Evolutionary conservation across 169 alveolate species (phyloP).

Genomic region (Babesia bigemina): DNA sequence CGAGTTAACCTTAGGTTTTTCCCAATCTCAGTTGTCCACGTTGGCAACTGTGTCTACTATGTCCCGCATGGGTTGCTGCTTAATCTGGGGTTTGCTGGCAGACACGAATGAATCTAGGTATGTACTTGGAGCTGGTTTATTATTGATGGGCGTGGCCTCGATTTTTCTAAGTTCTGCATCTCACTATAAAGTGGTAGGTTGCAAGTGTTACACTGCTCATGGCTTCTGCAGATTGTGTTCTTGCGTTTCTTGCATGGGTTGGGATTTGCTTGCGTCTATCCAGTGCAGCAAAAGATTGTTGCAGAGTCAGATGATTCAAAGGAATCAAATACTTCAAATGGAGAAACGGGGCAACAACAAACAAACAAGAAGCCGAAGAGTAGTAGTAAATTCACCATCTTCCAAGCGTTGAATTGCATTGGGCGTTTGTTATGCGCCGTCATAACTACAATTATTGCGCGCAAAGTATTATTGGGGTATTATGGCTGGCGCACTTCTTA

Average conservation of each 20-base stretch:
- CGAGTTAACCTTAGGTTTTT: conserved; percentile 83
- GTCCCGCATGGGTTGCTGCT: conserved; percentile 82
- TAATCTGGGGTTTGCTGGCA: conserved; percentile 89
- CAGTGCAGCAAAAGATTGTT: conserved; percentile 34
- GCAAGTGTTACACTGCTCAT: not conserved
- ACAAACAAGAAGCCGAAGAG: too few species aligned
- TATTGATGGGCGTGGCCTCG: conserved; percentile 86
- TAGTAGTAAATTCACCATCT: conserved; percentile 9
- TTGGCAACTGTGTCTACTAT: conserved; percentile 84
- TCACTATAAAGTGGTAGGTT: conserved; percentile 30
- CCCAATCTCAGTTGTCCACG: conserved; percentile 81
- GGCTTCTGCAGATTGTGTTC: conserved; percentile 17
- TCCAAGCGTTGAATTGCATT: conserved; percentile 27
- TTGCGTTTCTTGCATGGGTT: conserved; percentile 51
- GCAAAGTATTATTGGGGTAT: not conserved
- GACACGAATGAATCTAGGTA: conserved; percentile 83
- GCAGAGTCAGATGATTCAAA: not conserved
- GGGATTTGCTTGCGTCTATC: conserved; percentile 34
- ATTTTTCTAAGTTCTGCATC: conserved; percentile 72
- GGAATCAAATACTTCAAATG: too few species aligned
- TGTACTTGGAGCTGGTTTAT: conserved; percentile 82
- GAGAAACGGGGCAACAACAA: too few species aligned
- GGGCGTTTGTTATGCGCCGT: conserved; percentile 45
- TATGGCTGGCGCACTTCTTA: conserved; percentile 55
- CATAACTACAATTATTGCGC: conserved; percentile 21